Evolutionary conservation across 306 rosid genomes (phyloP).

Genomic region (Oemleria cerasiformis): DNA sequence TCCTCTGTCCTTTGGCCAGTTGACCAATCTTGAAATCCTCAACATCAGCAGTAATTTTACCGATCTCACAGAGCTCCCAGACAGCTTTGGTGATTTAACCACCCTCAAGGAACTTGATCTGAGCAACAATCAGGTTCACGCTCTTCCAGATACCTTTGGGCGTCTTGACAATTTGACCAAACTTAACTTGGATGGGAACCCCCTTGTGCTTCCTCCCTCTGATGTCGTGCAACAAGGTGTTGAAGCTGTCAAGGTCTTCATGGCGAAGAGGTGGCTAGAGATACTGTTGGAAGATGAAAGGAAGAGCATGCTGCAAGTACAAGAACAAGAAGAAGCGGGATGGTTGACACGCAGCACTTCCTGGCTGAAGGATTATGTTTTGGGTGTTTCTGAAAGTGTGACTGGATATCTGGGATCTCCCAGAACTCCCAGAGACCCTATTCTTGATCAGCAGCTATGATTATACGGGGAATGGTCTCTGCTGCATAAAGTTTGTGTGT

Average conservation of each 20-base stretch:
- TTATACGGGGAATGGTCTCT: conserved; percentile 11
- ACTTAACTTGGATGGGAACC: conserved; percentile 90
- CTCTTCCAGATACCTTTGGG: conserved; percentile 85
- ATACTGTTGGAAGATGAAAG: conserved; percentile 74
- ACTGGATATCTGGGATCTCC: conserved; percentile 63
- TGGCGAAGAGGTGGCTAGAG: conserved; percentile 85
- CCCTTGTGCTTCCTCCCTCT: conserved; percentile 70
- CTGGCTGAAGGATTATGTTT: conserved; percentile 62
- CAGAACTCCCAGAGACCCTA: conserved; percentile 51
- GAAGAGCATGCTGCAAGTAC: conserved; percentile 44
- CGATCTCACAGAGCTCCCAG: conserved; percentile 76
- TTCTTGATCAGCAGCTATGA: conserved; percentile 85
- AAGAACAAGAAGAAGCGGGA: conserved; percentile 50
- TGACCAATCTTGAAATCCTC: conserved; percentile 57
- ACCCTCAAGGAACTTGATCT: conserved; percentile 85
- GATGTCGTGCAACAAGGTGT: conserved; percentile 66
- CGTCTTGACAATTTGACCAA: conserved; percentile 72
- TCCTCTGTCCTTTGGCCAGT: conserved; percentile 70
- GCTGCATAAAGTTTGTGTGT: neutral
- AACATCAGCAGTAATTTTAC: conserved; percentile 81
- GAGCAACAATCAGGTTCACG: conserved; percentile 89
- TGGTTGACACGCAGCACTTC: conserved; percentile 90
- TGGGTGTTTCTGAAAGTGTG: conserved; percentile 52
- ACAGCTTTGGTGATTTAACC: conserved; percentile 74
- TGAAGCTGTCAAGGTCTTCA: conserved; percentile 62